Percentiles rank a stretch among this genome's conserved stretches.
Evolutionary conservation across 2,329 filamentous ascomycete species (phyloP).

Genomic region (Ampelomyces quisqualis): DNA sequence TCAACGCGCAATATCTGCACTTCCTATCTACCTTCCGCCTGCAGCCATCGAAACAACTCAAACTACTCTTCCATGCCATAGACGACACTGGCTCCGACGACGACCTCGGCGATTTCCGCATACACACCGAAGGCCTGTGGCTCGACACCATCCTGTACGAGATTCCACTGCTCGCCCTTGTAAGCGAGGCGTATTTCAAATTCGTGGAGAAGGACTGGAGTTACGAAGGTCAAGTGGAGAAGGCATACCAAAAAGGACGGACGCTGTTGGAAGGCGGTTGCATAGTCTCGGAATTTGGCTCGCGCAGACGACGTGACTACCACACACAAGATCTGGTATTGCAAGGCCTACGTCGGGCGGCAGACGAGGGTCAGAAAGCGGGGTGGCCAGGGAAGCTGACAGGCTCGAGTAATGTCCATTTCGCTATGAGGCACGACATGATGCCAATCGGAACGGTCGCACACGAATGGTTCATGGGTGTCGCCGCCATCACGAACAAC

Average conservation of each 20-base stretch:
- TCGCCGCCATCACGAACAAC: conserved; percentile 84
- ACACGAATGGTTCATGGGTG: conserved; percentile 99
- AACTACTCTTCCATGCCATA: conserved; percentile 62
- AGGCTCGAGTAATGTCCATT: conserved; percentile 94
- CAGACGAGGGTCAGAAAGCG: conserved; percentile 65
- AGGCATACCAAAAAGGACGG: conserved; percentile 78
- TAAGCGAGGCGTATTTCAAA: conserved; percentile 95
- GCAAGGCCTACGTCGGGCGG: conserved; percentile 77
- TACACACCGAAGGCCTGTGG: conserved; percentile 81
- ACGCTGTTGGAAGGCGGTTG: conserved; percentile 79
- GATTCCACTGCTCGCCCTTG: conserved; percentile 86
- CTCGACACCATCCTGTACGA: conserved; percentile 96
- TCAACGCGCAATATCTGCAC: conserved; percentile 72
- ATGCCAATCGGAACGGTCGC: conserved; percentile 85
- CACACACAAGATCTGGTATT: conserved; percentile 93
- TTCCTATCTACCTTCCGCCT: conserved; percentile 83
- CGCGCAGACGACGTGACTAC: conserved; percentile 84
- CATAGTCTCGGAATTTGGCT: conserved; percentile 91
- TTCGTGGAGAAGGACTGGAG: conserved; percentile 94
- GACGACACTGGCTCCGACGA: conserved; percentile 65
- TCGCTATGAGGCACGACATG: conserved; percentile 89
- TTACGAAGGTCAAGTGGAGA: conserved; percentile 81
- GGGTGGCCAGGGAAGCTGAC: conserved; percentile 72
- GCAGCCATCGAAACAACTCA: conserved; percentile 76
- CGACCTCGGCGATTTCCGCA: conserved; percentile 68